These are phyloP conservation scores for Fusarium austroafricanum DNA, from an alignment of 2,329 filamentous ascomycete species.

Conservation along the genomic window DNA sequence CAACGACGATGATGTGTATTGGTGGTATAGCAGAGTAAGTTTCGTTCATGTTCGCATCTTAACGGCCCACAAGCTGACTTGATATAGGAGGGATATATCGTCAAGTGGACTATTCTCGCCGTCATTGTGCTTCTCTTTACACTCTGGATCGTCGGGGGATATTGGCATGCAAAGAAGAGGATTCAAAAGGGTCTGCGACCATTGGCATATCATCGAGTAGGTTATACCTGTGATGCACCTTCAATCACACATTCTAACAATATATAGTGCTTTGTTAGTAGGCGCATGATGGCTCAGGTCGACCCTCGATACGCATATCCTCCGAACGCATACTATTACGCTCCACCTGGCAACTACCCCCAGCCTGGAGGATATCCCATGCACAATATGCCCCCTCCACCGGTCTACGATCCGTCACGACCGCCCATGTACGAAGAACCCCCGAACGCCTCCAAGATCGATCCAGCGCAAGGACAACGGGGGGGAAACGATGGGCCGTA, in stretches of 20 bases:
- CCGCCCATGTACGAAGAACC: conserved; percentile 66
- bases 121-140: conserved; percentile 68
- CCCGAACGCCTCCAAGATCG: conserved; percentile 64
- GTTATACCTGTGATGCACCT: conserved; percentile 2
- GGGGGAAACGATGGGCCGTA: conserved; percentile 41
- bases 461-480: conserved; percentile 59
- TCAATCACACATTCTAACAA: conserved; percentile 4
- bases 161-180: conserved; percentile 75
- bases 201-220: conserved; percentile 76
- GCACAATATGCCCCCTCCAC: conserved; percentile 61
- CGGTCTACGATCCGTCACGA: conserved; percentile 68
- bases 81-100: conserved; percentile 68
- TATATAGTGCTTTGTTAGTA: conserved; percentile 64
- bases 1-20: conserved; percentile 43
- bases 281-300: conserved; percentile 58
- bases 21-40: conserved; percentile 48
- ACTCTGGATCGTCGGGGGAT: conserved; percentile 74
- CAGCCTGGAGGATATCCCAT: conserved; percentile 45
- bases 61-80: conserved; percentile 15
- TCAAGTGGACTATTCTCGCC: conserved; percentile 79
- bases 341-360: conserved; percentile 48
- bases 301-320: conserved; percentile 63
- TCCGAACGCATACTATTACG: conserved; percentile 54
- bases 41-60: not conserved
- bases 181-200: conserved; percentile 74